Evolutionary conservation across 2,329 filamentous ascomycete species (phyloP).

Genomic region (Hirsutella minnesotensis): DNA sequence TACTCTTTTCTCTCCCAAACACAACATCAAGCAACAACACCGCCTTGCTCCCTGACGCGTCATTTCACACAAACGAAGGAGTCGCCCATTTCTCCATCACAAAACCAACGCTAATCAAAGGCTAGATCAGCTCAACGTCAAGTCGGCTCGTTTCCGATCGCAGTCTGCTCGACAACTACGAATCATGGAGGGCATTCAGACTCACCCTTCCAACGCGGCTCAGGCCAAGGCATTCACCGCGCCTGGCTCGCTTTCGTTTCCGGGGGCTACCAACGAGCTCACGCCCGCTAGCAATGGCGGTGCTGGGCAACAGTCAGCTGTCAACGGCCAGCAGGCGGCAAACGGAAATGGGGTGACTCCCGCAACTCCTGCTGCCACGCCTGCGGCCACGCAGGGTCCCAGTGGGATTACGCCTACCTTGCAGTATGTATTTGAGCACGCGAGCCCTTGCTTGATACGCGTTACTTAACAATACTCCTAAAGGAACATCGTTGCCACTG

Average conservation of each 20-base stretch:
- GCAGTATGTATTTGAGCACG: slow-evolving; percentile 69
- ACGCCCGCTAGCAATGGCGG: slow-evolving; percentile 67
- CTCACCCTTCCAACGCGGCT: slow-evolving; percentile 79
- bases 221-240: slow-evolving; percentile 96
- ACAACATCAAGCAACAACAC: no score
- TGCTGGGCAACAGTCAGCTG: slow-evolving; percentile 17
- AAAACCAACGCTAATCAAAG: slow-evolving; percentile 4
- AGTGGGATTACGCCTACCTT: slow-evolving; percentile 87
- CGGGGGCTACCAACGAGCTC: slow-evolving; percentile 70
- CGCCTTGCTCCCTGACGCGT: no score
- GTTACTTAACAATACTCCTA: slow-evolving; percentile 39
- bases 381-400: slow-evolving; percentile 67
- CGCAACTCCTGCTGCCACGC: slow-evolving; percentile 83
- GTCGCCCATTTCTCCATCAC: no score
- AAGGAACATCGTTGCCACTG: slow-evolving; percentile 98
- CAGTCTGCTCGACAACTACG: not conserved
- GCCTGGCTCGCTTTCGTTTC: slow-evolving; percentile 84
- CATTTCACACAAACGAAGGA: no score
- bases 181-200: slow-evolving; percentile 75
- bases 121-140: slow-evolving; percentile 21
- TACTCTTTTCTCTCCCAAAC: not conserved
- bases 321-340: slow-evolving; percentile 42
- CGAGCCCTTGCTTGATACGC: slow-evolving; percentile 19
- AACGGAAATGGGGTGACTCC: slow-evolving; percentile 74
- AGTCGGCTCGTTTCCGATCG: not conserved